phyloP scores from a whole-genome alignment of 306 rosid genomes.

The Canavalia gladiata region DNA sequence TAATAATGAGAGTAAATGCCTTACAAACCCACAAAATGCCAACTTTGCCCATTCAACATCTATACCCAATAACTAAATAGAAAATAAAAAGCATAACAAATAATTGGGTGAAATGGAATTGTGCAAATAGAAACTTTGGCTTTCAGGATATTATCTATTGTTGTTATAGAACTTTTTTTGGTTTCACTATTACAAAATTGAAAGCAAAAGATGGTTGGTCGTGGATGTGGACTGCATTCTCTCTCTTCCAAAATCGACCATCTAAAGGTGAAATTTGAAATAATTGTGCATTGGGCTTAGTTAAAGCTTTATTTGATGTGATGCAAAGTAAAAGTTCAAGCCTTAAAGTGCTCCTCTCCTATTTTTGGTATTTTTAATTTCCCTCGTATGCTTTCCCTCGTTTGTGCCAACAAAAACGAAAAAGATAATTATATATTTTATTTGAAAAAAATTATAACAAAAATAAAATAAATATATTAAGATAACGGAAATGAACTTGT shows the following conservation, averaged over 20 bases:
- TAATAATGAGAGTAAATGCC: neutral
- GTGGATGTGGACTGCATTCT: slow-evolving; percentile 44
- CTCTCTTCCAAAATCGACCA: slow-evolving; percentile 23
- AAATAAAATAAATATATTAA: no score
- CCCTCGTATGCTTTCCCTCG: neutral
- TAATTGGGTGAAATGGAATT: neutral
- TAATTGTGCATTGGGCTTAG: slow-evolving; percentile 67
- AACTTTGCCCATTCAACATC: neutral
- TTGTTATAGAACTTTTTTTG: neutral
- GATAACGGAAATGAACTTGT: no score
- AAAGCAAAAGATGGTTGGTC: slow-evolving; percentile 51
- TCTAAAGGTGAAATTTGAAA: slow-evolving; percentile 54
- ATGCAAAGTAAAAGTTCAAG: slow-evolving; percentile 32
- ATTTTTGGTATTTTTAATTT: slow-evolving; percentile 9
- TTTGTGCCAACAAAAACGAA: neutral
- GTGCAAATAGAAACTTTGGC: slow-evolving; percentile 9
- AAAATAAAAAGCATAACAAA: neutral
- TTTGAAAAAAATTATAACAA: no score
- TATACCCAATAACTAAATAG: neutral
- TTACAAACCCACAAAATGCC: neutral
- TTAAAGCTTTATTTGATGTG: slow-evolving; percentile 53
- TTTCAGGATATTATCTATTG: slow-evolving; percentile 7
- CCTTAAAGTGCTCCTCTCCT: neutral
- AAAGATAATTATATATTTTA: no score
- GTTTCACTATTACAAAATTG: slow-evolving; percentile 1